Evolutionary conservation across 768 basidiomycete genomes (phyloP), one percentile per base, ranked within the genome.

Genomic region (Hypholoma sublateritium): DNA sequence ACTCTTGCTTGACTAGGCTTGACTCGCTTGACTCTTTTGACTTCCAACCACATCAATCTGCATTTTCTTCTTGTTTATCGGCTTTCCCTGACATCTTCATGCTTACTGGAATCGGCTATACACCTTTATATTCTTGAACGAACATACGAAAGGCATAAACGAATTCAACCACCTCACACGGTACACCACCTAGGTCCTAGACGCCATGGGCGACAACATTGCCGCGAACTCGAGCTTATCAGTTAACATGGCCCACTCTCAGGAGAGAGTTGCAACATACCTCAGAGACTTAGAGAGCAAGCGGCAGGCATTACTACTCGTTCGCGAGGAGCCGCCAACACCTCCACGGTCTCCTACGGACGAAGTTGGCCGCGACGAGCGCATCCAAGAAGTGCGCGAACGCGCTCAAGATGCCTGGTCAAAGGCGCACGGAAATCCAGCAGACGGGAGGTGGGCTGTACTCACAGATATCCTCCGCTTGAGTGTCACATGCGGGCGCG

Each of bases 381-480:
- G 62, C 25, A 57, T 64, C 34, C 34, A 32, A n/a, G 43, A 35
- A 14, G 46, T 66, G 19, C 62, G 64, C 39, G 35, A 41, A 14
- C 59, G 50, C 6, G 57, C 66, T 3, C 49, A 42, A 13, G 65
- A 68, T n/a, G 63, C 65, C 25, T 63, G 46, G 48, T 16, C 42
- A 4, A 63, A 56, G 19, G 58, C 65, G 9, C 60, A 66, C 19
- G 63, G 64, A 11, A 64, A 68, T 37, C 61, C 67, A 32, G 56
- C 67, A 0, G 62, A 66, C 39, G 64, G 65, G 11, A 63, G 62
- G 42, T 68, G 65, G 64, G 32, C 47, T 5, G 46, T 59, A n/a
- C 22, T 68, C 35, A 52, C 61, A 5, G 59, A 51, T 13, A 42
- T 68, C 9, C 53, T 68, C 13, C 56, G 60, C 8, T 53, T 64